Evolutionary conservation across 2,329 filamentous ascomycete genomes (phyloP).

Genomic region (Coccinonectria pachysandricola): DNA sequence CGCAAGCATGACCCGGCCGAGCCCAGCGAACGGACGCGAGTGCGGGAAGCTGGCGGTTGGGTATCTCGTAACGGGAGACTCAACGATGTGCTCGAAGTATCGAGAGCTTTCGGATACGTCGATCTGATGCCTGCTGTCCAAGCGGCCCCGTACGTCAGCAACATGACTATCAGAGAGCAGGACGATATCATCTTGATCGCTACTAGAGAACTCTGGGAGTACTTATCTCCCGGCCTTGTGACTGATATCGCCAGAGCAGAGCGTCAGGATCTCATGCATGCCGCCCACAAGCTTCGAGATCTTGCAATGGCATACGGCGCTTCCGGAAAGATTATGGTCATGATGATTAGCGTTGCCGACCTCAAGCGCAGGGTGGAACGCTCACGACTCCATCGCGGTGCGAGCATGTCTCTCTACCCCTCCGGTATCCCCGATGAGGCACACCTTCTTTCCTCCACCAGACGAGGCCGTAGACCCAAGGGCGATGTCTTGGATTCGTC

Average conservation of each 20-base stretch:
- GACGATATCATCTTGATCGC: conserved; percentile 92
- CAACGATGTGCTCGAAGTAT: conserved; percentile 85
- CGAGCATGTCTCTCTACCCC: conserved; percentile 78
- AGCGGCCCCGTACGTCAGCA: conserved; percentile 74
- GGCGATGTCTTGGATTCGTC: conserved; percentile 70
- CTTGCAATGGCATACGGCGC: conserved; percentile 92
- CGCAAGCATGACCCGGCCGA: conserved; percentile 91
- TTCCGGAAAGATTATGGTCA: conserved; percentile 94
- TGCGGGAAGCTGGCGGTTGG: conserved; percentile 89
- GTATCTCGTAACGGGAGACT: conserved; percentile 90
- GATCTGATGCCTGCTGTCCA: conserved; percentile 88
- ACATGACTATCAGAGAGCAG: conserved; percentile 69
- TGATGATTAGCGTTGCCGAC: conserved; percentile 91
- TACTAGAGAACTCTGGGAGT: conserved; percentile 91
- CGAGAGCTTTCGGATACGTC: conserved; percentile 88
- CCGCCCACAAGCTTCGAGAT: conserved; percentile 87
- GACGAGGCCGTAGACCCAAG: conserved; percentile 55
- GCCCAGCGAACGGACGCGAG: conserved; percentile 70
- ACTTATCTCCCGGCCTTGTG: conserved; percentile 77
- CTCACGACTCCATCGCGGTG: conserved; percentile 60
- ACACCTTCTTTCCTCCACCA: conserved; percentile 49
- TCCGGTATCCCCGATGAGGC: conserved; percentile 63
- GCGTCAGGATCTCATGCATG: conserved; percentile 83
- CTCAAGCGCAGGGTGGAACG: conserved; percentile 73
- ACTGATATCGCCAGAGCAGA: conserved; percentile 86